phyloP scores from a whole-genome alignment of 371 early-diverging fungal genomes.

The Syncephalastrum contaminatum region DNA sequence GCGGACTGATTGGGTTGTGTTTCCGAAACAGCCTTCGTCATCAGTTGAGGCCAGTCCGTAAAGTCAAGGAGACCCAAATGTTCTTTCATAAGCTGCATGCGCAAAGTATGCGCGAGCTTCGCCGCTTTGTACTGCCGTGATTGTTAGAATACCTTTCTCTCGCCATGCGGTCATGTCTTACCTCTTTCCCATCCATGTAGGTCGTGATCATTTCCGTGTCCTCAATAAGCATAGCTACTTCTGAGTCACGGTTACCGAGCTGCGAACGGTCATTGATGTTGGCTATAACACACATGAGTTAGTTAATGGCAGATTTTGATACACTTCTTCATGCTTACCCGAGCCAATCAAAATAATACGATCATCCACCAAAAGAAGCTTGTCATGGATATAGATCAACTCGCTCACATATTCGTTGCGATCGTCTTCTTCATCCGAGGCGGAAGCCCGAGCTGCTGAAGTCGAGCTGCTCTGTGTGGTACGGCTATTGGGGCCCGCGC shows the following conservation, averaged over 20 bases:
- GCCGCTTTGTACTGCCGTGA: conserved; percentile 62
- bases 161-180: conserved; percentile 15
- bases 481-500: not conserved
- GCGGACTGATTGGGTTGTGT: conserved; percentile 1
- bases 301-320: not conserved
- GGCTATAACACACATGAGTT: conserved; percentile 41
- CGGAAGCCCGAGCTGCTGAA: not conserved
- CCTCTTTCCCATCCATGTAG: conserved; percentile 71
- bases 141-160: not conserved
- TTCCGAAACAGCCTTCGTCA: conserved; percentile 14
- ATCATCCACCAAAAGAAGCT: conserved; percentile 92
- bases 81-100: conserved; percentile 82
- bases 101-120: conserved; percentile 73
- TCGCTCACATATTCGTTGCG: conserved; percentile 70
- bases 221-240: conserved; percentile 84
- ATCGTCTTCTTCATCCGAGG: conserved; percentile 22
- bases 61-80: conserved; percentile 73
- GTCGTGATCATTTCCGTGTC: conserved; percentile 70
- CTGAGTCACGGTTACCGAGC: conserved; percentile 88
- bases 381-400: conserved; percentile 89
- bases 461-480: not conserved
- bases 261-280: conserved; percentile 58
- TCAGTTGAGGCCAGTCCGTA: conserved; percentile 35
- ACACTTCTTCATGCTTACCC: conserved; percentile 52
- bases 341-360: conserved; percentile 82